These are phyloP conservation scores for Retiboletus fuscus DNA, from an alignment of 1,284 basidiomycete genomes.

Conservation along the genomic window DNA sequence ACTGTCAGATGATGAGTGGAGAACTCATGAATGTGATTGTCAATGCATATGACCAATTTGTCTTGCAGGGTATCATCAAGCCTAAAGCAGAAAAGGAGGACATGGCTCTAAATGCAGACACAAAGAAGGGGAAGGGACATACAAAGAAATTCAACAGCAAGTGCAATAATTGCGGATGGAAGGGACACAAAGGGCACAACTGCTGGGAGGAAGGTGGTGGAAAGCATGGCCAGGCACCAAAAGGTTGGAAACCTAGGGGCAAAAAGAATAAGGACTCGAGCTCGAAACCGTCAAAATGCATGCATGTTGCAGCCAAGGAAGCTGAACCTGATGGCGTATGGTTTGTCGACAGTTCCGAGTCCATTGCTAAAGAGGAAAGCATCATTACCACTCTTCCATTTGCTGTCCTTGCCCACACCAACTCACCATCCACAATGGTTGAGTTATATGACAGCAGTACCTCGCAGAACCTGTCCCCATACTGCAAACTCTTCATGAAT, in stretches of 20 bases:
- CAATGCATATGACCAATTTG: background rate
- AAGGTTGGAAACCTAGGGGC: background rate
- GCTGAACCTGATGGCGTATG: too few species aligned
- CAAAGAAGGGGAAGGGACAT: too few species aligned
- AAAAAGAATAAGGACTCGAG: background rate
- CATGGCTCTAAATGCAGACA: too few species aligned
- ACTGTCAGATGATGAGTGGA: too few species aligned
- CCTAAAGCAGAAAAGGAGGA: too few species aligned
- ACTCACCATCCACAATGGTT: background rate
- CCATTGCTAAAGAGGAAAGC: background rate
- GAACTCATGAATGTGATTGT: background rate
- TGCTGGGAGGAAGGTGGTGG: too few species aligned
- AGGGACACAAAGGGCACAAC: background rate
- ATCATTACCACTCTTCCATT: background rate
- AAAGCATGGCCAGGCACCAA: background rate
- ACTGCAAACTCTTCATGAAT: background rate
- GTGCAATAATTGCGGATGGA: background rate
- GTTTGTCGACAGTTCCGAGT: background rate
- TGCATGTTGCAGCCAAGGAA: too few species aligned
- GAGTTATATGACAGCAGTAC: conserved; percentile 14
- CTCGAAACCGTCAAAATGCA: too few species aligned
- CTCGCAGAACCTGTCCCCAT: conserved; percentile 7
- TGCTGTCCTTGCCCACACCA: background rate
- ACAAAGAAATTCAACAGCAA: background rate
- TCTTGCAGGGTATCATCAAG: background rate